phyloP scores from a whole-genome alignment of 805 yeast species.

The Brettanomyces bruxellensis region DNA sequence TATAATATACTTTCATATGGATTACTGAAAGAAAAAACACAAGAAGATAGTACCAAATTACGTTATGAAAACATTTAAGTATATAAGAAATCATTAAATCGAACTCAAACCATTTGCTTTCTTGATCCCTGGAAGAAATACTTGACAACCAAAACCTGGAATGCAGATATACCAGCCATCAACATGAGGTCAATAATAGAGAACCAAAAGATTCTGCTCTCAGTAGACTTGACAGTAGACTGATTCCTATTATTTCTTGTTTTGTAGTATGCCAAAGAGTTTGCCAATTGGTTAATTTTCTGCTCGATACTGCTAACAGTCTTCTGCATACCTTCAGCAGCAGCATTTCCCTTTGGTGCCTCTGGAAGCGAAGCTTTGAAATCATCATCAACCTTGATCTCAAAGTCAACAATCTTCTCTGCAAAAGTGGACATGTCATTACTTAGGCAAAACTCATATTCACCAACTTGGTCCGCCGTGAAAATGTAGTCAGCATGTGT shows the following conservation, averaged over 20 bases:
- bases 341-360: slow-evolving; percentile 43
- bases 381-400: slow-evolving; percentile 48
- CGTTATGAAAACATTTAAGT: too few relatives aligned
- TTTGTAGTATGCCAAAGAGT: slow-evolving; percentile 70
- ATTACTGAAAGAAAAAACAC: too few relatives aligned
- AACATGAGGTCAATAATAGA: slow-evolving; percentile 56
- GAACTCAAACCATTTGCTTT: slow-evolving; percentile 45
- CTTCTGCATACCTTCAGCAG: slow-evolving; percentile 45
- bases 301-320: slow-evolving; percentile 51
- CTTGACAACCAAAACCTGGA: slow-evolving; percentile 62
- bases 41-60: too few relatives aligned
- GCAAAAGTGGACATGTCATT: slow-evolving; percentile 76
- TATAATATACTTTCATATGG: too few relatives aligned
- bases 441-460: slow-evolving; percentile 80
- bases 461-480: slow-evolving; percentile 58
- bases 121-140: slow-evolving; percentile 65
- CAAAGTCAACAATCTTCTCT: slow-evolving; percentile 79
- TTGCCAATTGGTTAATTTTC: slow-evolving; percentile 48
- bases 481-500: slow-evolving; percentile 77
- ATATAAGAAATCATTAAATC: too few relatives aligned
- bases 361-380: slow-evolving; percentile 58
- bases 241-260: slow-evolving; percentile 89
- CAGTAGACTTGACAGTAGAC: slow-evolving; percentile 64
- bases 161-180: slow-evolving; percentile 60
- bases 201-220: slow-evolving; percentile 52